Base-by-base conservation (phyloP, 2,329 filamentous ascomycete genomes). In the Aspergillus intermedius region DNA sequence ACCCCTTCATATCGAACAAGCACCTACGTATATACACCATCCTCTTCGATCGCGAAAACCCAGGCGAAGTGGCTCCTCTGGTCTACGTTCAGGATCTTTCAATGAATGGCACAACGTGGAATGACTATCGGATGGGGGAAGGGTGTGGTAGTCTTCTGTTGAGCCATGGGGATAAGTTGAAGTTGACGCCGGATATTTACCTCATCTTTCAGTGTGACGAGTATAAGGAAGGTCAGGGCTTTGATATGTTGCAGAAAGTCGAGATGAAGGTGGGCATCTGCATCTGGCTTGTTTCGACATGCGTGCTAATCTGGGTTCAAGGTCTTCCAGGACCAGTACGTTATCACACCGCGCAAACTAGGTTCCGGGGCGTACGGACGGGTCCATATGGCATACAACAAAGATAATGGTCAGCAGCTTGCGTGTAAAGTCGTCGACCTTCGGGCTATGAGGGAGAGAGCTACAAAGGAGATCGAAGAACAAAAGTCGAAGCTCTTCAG, bases 401-500 rank as follows among this genome's bases (percentile, higher is more conserved):
- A 56, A 23, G 44, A 47, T 3, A 58, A 51, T 9, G 60, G 61
- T 2, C 57, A 58, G 42, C 73, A 75, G 45, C 49, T 75, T 25
- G 73, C 73, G 4, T 76, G 73, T 60, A 76, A 76, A 49, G 60
- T 75, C 21, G 60, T 75, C 22, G 64, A 72, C 50, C 51, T 75
- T 4, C 57, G 60, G 12, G 59, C 48, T 2, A 28, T 66, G n/a
- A 62, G 54, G 47, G 42, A 53, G 1, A 52, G 32, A 10, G 12
- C 49, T 4, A 12, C 51, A 15, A 44, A 47, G 32, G 34, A 42
- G 17, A 47, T 44, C 39, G 43, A 51, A 34, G 25, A 48, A n/a
- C 15, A 32, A 6, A 42, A 45, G 21, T 56, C 56, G n/a, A 51
- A 40, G 21, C 51, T 53, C 42, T 54, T 54, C 22, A 34, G 30